These are phyloP conservation scores for Plasmodium reichenowi DNA, from an alignment of 169 alveolate species.

Conservation along the genomic window DNA sequence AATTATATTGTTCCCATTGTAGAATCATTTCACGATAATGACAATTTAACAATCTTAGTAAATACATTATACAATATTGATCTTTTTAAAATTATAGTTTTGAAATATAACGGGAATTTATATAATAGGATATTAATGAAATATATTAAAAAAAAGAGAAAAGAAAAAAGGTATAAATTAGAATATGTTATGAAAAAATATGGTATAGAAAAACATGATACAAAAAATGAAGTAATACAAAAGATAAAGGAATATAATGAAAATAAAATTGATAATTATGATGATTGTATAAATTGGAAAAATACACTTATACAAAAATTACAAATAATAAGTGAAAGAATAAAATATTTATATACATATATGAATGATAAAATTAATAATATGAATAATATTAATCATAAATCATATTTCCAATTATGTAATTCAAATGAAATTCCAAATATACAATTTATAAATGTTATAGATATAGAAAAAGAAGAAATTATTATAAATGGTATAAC, in stretches of 20 bases:
- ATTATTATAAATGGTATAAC: neutral
- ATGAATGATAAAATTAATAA: constrained; percentile 44
- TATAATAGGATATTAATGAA: constrained; percentile 38
- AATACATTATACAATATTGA: constrained; percentile 61
- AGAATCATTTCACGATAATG: constrained; percentile 64
- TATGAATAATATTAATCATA: constrained; percentile 28
- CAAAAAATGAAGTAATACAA: constrained; percentile 25
- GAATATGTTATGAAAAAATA: constrained; percentile 52
- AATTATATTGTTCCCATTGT: constrained; percentile 68
- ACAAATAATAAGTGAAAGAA: constrained; percentile 13
- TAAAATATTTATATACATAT: constrained; percentile 1
- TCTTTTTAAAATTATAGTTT: constrained; percentile 42
- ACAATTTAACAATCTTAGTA: constrained; percentile 55
- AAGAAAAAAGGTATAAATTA: constrained; percentile 57
- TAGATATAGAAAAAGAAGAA: neutral
- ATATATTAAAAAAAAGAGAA: constrained; percentile 30
- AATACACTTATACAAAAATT: constrained; percentile 6
- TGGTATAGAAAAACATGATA: constrained; percentile 11
- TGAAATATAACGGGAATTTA: constrained; percentile 50
- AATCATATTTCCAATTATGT: neutral
- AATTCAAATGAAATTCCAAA: neutral
- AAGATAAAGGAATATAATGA: constrained; percentile 40
- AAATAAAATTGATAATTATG: constrained; percentile 11
- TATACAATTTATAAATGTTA: neutral
- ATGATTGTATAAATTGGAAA: neutral